A percentile compares a stretch with the other conserved stretches of the same genome.
Conservation (phyloP, 257 asterid species). For the Przewalskia tangutica region DNA sequence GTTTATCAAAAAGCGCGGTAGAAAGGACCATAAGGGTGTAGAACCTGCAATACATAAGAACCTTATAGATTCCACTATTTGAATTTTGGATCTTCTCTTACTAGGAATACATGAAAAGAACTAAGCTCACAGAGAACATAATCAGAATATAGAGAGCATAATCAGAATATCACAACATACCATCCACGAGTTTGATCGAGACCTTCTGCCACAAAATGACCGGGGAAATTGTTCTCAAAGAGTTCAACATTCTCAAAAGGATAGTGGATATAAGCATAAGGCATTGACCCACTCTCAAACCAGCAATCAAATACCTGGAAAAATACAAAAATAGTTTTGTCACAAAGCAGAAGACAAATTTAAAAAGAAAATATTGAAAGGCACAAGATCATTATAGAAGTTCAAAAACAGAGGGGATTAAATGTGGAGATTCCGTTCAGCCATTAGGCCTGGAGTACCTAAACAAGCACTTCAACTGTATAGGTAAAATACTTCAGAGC, state of each 20-base stretch:
- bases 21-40: slow-evolving; percentile 97
- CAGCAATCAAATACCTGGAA: slow-evolving; percentile 82
- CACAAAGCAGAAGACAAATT: neutral
- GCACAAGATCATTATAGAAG: neutral
- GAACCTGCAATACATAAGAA: slow-evolving; percentile 30
- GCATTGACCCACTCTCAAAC: slow-evolving; percentile 99
- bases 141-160: neutral
- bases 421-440: neutral
- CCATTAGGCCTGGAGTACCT: neutral
- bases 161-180: slow-evolving; percentile 19
- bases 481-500: neutral
- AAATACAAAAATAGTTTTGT: neutral
- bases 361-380: neutral
- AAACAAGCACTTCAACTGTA: neutral
- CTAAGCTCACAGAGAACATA: neutral
- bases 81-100: neutral
- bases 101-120: neutral
- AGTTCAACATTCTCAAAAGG: slow-evolving; percentile 93
- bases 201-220: slow-evolving; percentile 98
- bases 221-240: slow-evolving; percentile 91
- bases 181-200: slow-evolving; percentile 99
- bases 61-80: neutral
- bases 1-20: slow-evolving; percentile 91
- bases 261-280: slow-evolving; percentile 93
- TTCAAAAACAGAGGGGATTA: neutral